Conservation (phyloP, 768 basidiomycete genomes). For the Kwoniella shandongensis region DNA sequence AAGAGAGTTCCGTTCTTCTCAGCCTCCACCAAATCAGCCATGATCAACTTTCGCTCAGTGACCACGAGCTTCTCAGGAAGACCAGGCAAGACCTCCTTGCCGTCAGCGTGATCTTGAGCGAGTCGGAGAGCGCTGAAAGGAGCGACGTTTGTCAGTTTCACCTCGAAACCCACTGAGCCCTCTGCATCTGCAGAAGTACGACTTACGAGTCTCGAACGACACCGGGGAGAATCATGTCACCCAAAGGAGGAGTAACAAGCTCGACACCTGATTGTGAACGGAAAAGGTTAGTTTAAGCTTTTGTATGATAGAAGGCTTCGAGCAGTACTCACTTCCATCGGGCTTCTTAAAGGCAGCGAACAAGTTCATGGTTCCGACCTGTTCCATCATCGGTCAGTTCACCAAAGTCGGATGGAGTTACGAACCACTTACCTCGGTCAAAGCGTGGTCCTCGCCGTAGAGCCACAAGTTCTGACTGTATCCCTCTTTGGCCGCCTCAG, state of each 20-base stretch:
- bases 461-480: slow-evolving; percentile 81
- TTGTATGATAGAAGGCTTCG: too few species aligned
- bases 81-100: slow-evolving; percentile 55
- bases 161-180: not conserved
- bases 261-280: slow-evolving; percentile 67
- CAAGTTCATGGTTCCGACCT: slow-evolving; percentile 80
- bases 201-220: slow-evolving; percentile 75
- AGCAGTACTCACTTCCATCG: slow-evolving; percentile 58
- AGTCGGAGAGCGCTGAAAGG: slow-evolving; percentile 63
- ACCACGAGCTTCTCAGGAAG: slow-evolving; percentile 58
- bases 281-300: slow-evolving; percentile 4
- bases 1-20: slow-evolving; percentile 65
- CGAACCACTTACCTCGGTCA: slow-evolving; percentile 57
- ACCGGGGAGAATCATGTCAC: slow-evolving; percentile 88
- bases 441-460: slow-evolving; percentile 62
- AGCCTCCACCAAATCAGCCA: slow-evolving; percentile 59
- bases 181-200: not conserved
- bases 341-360: slow-evolving; percentile 66
- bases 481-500: slow-evolving; percentile 65
- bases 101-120: slow-evolving; percentile 62
- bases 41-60: slow-evolving; percentile 65
- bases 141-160: slow-evolving; percentile 2
- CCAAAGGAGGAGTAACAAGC: slow-evolving; percentile 82
- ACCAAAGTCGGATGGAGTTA: not conserved
- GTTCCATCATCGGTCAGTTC: not conserved